Evolutionary conservation across 331 rosid species (phyloP), one percentile per base, ranked within the genome.

Genomic region (Arachis monticola): DNA sequence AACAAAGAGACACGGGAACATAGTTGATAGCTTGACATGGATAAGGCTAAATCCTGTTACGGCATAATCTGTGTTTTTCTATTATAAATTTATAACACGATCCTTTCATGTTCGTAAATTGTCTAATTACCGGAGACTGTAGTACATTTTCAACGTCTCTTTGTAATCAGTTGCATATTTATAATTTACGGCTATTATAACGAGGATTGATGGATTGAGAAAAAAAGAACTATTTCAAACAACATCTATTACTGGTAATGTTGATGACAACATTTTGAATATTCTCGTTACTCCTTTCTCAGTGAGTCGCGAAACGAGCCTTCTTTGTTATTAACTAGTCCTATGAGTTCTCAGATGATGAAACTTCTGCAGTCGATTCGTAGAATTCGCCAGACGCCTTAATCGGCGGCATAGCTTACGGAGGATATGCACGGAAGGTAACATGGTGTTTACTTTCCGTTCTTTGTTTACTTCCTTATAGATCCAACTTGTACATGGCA

Each of bases 341-440:
- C 22, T 17, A 17, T 17, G 22, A 17, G 22, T 17, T 17, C 22
- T 17, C 22, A 17, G 22, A 17, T 17, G 22, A 17, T 17, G 22
- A 17, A 17, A 17, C 22, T 17, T 17, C 80, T 47, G 61, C 76
- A 31, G 55, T 46, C 4, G 52, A 58, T 46, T 64, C 88, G 9
- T 71, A 78, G 11, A 52, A 58, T 44, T 79, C 90, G 47, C 69
- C 77, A 27, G 55, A 82, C 5, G 80, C 90, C 38, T 67, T 80
- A 12, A 83, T 93, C 9, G 79, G 91, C 13, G 98, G 98, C 13
- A 75, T 93, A 31, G 98, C 96, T 73, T 91, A 89, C 51, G 98
- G 98, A 44, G 98, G 98, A 80, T 91, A 91, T 52, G 97, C 98
- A 3, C 81, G 97, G 46, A 93, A 93, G 90, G 97, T 93, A 77